Conservation (phyloP, 768 basidiomycete genomes). For the Podaxis rugospora region DNA sequence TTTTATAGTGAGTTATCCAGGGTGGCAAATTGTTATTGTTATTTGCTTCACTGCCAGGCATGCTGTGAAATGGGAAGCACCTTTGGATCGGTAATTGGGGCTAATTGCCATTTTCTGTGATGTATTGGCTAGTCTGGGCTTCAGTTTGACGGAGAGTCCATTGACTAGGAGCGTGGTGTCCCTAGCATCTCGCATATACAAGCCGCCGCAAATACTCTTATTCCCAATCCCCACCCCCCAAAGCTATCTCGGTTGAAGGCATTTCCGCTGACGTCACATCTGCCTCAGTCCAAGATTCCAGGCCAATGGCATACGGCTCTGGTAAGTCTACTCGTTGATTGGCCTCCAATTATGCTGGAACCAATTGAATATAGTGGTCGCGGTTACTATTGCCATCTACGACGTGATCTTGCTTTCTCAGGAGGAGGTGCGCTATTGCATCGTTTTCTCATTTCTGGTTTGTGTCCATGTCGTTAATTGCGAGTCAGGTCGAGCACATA, state of each 20-base stretch:
- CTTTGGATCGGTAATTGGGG: no score
- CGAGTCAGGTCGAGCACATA: not conserved
- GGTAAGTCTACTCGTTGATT: not conserved
- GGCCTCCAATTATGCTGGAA: not conserved
- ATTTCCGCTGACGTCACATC: not conserved
- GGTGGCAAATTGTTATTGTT: not conserved
- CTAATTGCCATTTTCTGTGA: no score
- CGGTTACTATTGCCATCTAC: not conserved
- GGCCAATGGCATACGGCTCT: not conserved
- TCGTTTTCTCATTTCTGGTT: not conserved
- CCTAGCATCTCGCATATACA: not conserved
- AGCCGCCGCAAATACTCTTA: not conserved
- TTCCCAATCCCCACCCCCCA: not conserved
- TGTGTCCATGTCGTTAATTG: not conserved
- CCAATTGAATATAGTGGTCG: not conserved
- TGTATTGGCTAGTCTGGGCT: not conserved
- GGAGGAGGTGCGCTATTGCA: not conserved
- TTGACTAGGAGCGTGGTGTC: not conserved
- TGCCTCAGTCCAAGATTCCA: not conserved
- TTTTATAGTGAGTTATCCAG: not conserved
- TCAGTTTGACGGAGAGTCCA: not conserved
- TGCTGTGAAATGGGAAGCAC: no score
- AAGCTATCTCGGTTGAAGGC: not conserved
- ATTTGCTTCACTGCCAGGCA: no score
- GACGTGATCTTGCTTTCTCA: not conserved